Percentiles rank a stretch among this genome's conserved stretches.
These are phyloP conservation scores for Pleurotus platypus DNA, from an alignment of 768 basidiomycete genomes.

Conservation along the genomic window DNA sequence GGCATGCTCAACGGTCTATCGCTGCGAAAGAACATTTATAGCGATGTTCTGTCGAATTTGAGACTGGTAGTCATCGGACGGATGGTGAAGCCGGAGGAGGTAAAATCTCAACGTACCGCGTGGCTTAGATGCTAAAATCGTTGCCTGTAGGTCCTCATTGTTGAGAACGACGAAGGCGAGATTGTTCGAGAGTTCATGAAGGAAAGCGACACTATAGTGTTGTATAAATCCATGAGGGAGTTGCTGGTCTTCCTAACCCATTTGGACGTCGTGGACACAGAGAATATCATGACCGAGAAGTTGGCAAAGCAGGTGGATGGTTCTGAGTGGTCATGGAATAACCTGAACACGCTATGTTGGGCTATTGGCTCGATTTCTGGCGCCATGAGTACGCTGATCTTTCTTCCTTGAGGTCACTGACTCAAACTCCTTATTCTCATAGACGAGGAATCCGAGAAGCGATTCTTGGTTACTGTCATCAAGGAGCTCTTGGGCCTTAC, in stretches of 20 bases:
- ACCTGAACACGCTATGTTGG: slow-evolving; percentile 98
- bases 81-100: slow-evolving; percentile 99
- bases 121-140: slow-evolving; percentile 8
- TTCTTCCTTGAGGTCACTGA: neutral
- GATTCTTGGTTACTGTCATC: slow-evolving; percentile 98
- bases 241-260: slow-evolving; percentile 97
- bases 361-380: slow-evolving; percentile 99
- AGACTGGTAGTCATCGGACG: slow-evolving; percentile 95
- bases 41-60: slow-evolving; percentile 91
- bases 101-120: slow-evolving; percentile 27
- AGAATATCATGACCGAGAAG: slow-evolving; percentile 97
- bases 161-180: slow-evolving; percentile 99
- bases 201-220: slow-evolving; percentile 95
- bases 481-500: slow-evolving; percentile 96
- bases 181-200: slow-evolving; percentile 99
- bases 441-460: slow-evolving; percentile 99
- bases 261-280: slow-evolving; percentile 93
- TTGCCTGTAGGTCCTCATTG: slow-evolving; percentile 80
- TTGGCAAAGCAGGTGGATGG: slow-evolving; percentile 96
- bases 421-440: slow-evolving; percentile 1
- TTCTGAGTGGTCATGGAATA: slow-evolving; percentile 99
- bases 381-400: slow-evolving; percentile 84
- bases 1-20: slow-evolving; percentile 75
- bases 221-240: slow-evolving; percentile 99
- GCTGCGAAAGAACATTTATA: slow-evolving; percentile 90